phyloP scores from a whole-genome alignment of 2,329 filamentous ascomycete genomes.

The Trichoderma sp. region DNA sequence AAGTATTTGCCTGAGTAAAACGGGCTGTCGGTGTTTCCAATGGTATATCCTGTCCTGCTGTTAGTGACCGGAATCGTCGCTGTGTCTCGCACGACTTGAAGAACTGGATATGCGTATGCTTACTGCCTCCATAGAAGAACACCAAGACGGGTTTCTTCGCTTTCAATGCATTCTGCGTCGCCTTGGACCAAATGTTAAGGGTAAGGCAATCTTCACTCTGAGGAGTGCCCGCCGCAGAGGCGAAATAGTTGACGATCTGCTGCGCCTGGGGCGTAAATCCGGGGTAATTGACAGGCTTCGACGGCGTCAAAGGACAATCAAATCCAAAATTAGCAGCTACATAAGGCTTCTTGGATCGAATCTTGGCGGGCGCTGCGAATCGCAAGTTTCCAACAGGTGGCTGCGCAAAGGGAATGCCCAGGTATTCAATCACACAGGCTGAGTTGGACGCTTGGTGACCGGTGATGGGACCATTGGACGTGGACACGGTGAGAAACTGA shows the following conservation, averaged over 20 bases:
- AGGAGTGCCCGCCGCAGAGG: conserved; percentile 25
- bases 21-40: conserved; percentile 38
- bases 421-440: conserved; percentile 36
- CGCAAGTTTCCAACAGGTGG: conserved; percentile 38
- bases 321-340: conserved; percentile 30
- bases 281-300: conserved; percentile 27
- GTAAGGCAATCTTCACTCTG: conserved; percentile 39
- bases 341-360: conserved; percentile 24
- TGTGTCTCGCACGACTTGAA: not conserved
- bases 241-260: conserved; percentile 27
- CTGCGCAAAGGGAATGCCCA: conserved; percentile 42
- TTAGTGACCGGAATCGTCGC: not conserved
- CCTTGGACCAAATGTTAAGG: conserved; percentile 38
- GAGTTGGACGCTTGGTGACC: conserved; percentile 34
- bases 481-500: conserved; percentile 29
- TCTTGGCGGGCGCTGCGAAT: conserved; percentile 36
- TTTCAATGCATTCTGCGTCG: conserved; percentile 32
- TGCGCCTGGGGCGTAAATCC: conserved; percentile 33
- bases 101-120: not conserved
- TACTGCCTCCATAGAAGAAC: conserved; percentile 40
- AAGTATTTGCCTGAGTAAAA: conserved; percentile 45
- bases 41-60: conserved; percentile 33
- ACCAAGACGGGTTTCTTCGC: conserved; percentile 42
- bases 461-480: conserved; percentile 35
- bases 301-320: conserved; percentile 30